A percentile compares a stretch with the other conserved stretches of the same genome.
phyloP scores from a whole-genome alignment of 768 basidiomycete genomes.

The Lactarius tabidus region DNA sequence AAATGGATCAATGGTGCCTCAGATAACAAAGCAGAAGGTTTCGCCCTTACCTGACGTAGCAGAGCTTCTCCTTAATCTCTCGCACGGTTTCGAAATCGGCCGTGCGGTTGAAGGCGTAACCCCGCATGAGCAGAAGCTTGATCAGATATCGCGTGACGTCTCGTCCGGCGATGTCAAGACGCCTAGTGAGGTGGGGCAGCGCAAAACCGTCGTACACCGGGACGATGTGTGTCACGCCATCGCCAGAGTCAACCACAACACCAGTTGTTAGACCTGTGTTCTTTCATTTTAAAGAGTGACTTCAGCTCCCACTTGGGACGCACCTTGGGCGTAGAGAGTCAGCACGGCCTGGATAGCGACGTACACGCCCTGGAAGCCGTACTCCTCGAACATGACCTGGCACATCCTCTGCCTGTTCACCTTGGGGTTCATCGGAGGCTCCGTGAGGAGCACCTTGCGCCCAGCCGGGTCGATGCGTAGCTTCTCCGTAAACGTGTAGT shows the following conservation, averaged over 20 bases:
- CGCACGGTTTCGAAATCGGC: slow-evolving; percentile 99
- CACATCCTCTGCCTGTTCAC: slow-evolving; percentile 90
- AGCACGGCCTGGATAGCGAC: slow-evolving; percentile 98
- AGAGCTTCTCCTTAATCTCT: slow-evolving; percentile 98
- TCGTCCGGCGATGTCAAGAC: slow-evolving; percentile 95
- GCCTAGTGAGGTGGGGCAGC: slow-evolving; percentile 89
- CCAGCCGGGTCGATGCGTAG: slow-evolving; percentile 83
- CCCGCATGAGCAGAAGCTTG: slow-evolving; percentile 99
- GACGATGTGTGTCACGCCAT: slow-evolving; percentile 98
- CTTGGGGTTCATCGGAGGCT: slow-evolving; percentile 99
- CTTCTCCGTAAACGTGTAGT: slow-evolving; percentile 98
- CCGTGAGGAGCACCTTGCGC: slow-evolving; percentile 88
- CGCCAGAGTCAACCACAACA: slow-evolving; percentile 98
- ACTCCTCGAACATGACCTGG: slow-evolving; percentile 99
- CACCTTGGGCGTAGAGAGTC: slow-evolving; percentile 97
- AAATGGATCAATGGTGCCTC: not conserved
- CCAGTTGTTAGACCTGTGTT: slow-evolving; percentile 88
- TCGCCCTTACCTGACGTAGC: slow-evolving; percentile 81
- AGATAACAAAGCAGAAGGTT: not conserved
- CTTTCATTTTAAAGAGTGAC: too few species aligned
- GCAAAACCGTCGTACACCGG: slow-evolving; percentile 98
- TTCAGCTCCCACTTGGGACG: slow-evolving; percentile 31
- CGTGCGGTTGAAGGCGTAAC: slow-evolving; percentile 99
- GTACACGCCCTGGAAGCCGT: slow-evolving; percentile 93
- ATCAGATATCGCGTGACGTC: slow-evolving; percentile 99